These are phyloP conservation scores for Rhynchospora tenuis DNA, from an alignment of 176 grass and related monocot genomes.

Conservation along the genomic window DNA sequence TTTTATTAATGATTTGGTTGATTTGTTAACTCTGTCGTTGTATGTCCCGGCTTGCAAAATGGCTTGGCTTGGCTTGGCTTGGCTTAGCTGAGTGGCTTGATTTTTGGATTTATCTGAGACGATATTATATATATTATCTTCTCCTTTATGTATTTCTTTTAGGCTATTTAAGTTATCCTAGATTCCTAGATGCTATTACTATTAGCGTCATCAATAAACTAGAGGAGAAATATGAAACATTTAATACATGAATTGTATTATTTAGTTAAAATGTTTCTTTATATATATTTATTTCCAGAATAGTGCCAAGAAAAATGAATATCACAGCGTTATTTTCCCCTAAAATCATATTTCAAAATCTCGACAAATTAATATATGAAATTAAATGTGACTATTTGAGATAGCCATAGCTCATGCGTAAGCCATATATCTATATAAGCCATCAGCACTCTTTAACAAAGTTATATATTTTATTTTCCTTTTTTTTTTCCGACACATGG, in stretches of 20 bases:
- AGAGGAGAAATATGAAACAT: too few species aligned
- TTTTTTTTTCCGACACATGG: constrained; percentile 10
- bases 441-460: background rate
- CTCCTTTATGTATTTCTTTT: too few species aligned
- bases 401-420: background rate
- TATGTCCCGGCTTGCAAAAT: background rate
- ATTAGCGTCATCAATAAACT: too few species aligned
- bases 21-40: background rate
- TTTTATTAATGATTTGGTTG: background rate
- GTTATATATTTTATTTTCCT: background rate
- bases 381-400: background rate
- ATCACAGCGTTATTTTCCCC: background rate
- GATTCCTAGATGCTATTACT: too few species aligned
- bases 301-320: background rate
- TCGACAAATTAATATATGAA: background rate
- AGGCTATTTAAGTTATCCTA: too few species aligned
- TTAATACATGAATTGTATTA: too few species aligned
- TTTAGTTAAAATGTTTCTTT: too few species aligned
- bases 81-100: background rate
- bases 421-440: background rate
- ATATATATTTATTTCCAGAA: background rate
- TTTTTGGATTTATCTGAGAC: too few species aligned
- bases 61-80: background rate
- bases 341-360: background rate
- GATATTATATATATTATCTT: too few species aligned